Evolutionary conservation across 805 yeast species (phyloP), one percentile per base, ranked within the genome.

Genomic region (Sungouiella blattae): DNA sequence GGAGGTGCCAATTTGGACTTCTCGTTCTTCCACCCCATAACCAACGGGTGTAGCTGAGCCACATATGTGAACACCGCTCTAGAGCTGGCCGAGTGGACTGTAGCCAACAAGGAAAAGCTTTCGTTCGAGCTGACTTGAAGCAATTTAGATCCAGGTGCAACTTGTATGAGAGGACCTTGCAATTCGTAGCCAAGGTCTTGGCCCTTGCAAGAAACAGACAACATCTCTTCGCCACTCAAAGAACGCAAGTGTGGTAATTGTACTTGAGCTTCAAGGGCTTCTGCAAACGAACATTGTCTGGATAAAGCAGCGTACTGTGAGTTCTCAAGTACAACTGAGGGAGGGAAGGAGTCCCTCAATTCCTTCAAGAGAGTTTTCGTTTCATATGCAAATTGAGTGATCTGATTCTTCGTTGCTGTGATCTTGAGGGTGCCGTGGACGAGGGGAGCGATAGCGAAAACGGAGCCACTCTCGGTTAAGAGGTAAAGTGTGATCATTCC

Each of bases 361-460:
- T 26, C 11, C 6, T 32, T 32, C 8, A 35, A 17, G 12, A 28
- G 28, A 1, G 38, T 35, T 6, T 35, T 32, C 40, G 41, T 27
- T 14, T 47, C 51, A 4, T 27, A 24, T 12, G 38, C 33, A 17
- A 35, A 45, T 12, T 23, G 16, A 5, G 27, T 6, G n/a, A 44
- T 36, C 35, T 25, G 40, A 5, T 21, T n/a, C n/a, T 38, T 41
- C 7, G 44, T 32, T 15, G 47, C 28, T 13, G 22, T 17, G 28
- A 45, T 20, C 3, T 30, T 25, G 14, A 40, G 32, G 12, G 35
- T 33, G 14, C 29, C 20, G 21, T 30, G 31, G 6, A 42, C 23
- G 25, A 47, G 40, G 5, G 51, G 51, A n/a, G 28, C 40, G 7
- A 47, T n/a, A 4, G 47, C 46, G 21, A 18, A 43, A 0, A 47